These are phyloP conservation scores for Proliferodiscus dingleyae DNA, from an alignment of 2,329 filamentous ascomycete genomes.

Conservation along the genomic window DNA sequence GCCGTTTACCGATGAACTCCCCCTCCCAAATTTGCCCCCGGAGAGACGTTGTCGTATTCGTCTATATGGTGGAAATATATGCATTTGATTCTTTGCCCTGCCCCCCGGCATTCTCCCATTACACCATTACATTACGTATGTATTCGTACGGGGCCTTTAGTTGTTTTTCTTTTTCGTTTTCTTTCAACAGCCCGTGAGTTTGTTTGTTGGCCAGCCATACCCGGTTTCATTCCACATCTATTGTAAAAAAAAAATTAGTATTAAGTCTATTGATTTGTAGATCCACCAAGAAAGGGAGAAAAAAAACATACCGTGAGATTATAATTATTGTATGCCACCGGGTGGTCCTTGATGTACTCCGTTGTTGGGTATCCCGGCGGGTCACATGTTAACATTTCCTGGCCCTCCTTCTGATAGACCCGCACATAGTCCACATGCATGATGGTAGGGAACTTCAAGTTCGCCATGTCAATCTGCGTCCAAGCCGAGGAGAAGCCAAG, in stretches of 20 bases:
- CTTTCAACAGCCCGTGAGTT: constrained; percentile 23
- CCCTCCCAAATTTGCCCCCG: too few species aligned
- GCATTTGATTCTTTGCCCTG: too few species aligned
- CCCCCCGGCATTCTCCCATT: too few species aligned
- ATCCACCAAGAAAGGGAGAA: not conserved
- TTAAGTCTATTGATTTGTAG: not conserved
- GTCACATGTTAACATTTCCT: constrained; percentile 48
- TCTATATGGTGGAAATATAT: too few species aligned
- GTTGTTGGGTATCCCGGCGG: constrained; percentile 60
- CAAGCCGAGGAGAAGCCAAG: constrained; percentile 47
- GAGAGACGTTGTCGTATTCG: too few species aligned
- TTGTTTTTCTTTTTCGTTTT: too few species aligned
- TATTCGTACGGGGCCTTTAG: too few species aligned
- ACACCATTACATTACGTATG: too few species aligned
- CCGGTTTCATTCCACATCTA: constrained; percentile 28
- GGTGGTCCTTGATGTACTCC: constrained; percentile 58
- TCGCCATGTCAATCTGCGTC: constrained; percentile 41
- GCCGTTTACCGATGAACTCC: too few species aligned
- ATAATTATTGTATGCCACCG: constrained; percentile 54
- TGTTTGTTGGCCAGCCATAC: constrained; percentile 29
- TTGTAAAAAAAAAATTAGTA: not conserved
- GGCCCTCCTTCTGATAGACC: constrained; percentile 46
- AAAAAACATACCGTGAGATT: constrained; percentile 44
- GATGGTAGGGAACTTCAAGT: constrained; percentile 44
- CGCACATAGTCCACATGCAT: constrained; percentile 52